phyloP scores from a whole-genome alignment of 2,329 filamentous ascomycete genomes.

The Reticulascus tulasneorum region DNA sequence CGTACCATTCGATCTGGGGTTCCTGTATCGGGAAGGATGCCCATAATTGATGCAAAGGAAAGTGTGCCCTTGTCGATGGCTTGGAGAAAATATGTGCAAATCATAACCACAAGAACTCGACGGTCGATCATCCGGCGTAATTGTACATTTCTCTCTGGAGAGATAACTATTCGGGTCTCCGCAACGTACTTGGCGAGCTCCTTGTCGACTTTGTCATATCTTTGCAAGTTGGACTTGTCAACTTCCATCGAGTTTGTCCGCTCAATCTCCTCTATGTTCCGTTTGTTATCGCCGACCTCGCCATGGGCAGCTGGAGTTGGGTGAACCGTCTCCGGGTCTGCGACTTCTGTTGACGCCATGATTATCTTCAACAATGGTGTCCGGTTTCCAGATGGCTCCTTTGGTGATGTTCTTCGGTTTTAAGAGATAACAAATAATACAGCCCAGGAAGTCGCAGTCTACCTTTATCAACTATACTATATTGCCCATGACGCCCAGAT shows the following conservation, averaged over 20 bases:
- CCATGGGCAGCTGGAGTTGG: slow-evolving; percentile 17
- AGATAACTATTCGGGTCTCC: slow-evolving; percentile 51
- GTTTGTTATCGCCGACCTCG: slow-evolving; percentile 16
- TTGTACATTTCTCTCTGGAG: slow-evolving; percentile 54
- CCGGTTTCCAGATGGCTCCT: no score
- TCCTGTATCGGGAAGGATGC: slow-evolving; percentile 46
- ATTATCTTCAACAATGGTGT: no score
- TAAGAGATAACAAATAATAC: no score
- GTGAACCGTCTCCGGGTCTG: slow-evolving; percentile 20
- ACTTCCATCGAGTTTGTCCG: slow-evolving; percentile 11
- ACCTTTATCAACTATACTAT: no score
- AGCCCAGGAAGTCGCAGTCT: no score
- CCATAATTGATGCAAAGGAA: slow-evolving; percentile 63
- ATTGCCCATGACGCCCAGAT: no score
- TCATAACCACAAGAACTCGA: slow-evolving; percentile 66
- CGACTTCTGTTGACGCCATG: slow-evolving; percentile 16
- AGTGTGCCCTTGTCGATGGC: slow-evolving; percentile 65
- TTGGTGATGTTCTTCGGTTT: no score
- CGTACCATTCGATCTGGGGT: slow-evolving; percentile 16
- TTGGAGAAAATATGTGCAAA: slow-evolving; percentile 70
- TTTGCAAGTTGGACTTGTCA: slow-evolving; percentile 12
- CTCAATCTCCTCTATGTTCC: slow-evolving; percentile 24
- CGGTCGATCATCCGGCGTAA: slow-evolving; percentile 64
- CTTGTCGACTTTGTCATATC: slow-evolving; percentile 48
- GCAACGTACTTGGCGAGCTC: slow-evolving; percentile 69